A percentile compares a stretch with the other conserved stretches of the same genome.
Conservation (phyloP, 345 rosid genomes). For the Aurinia saxatilis region DNA sequence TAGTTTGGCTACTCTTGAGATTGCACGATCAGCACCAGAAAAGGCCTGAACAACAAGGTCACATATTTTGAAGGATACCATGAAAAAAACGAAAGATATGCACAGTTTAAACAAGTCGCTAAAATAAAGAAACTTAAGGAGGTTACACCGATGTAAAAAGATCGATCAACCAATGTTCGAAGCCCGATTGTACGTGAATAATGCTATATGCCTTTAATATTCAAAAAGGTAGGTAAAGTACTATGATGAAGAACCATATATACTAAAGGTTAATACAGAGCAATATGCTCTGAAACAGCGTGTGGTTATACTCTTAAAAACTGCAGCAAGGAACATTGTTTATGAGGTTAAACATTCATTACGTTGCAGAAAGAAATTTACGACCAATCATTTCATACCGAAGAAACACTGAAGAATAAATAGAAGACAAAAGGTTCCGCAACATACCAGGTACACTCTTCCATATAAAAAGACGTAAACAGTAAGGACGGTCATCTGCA, state of each 20-base stretch:
- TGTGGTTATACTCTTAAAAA: neutral
- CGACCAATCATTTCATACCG: slow-evolving; percentile 2
- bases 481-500: slow-evolving; percentile 98
- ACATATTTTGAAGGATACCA: neutral
- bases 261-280: neutral
- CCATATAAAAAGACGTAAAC: slow-evolving; percentile 89
- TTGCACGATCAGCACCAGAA: slow-evolving; percentile 78
- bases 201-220: neutral
- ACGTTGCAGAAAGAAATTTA: neutral
- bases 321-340: neutral
- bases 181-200: neutral
- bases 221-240: slow-evolving; percentile 7
- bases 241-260: neutral
- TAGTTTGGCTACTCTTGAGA: slow-evolving; percentile 43
- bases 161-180: neutral
- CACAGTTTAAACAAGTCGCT: too few relatives aligned
- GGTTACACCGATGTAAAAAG: neutral
- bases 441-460: slow-evolving; percentile 82
- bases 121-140: neutral
- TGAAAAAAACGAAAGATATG: slow-evolving; percentile 2
- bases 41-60: slow-evolving; percentile 59
- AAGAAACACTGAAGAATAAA: neutral
- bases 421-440: slow-evolving; percentile 1
- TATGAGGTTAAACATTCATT: neutral
- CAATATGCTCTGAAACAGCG: neutral